Evolutionary conservation across 2,329 filamentous ascomycete species (phyloP).

Genomic region (Epichloe festucae): DNA sequence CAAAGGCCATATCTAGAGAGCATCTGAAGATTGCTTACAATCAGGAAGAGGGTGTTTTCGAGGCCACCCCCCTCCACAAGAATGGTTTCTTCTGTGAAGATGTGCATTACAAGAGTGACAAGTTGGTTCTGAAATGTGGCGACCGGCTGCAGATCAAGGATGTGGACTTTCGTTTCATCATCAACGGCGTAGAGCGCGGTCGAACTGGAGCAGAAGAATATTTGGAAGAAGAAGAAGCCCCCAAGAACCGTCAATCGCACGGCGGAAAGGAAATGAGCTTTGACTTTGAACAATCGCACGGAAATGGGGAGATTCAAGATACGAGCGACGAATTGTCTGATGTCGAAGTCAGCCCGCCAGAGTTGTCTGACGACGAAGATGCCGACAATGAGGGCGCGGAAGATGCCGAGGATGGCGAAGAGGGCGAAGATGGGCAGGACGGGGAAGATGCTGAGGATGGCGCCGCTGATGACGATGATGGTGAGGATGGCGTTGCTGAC

Average conservation of each 20-base stretch:
- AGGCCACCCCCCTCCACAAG: slow-evolving; percentile 45
- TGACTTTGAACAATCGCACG: slow-evolving; percentile 52
- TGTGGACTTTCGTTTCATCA: slow-evolving; percentile 53
- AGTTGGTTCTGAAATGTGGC: slow-evolving; percentile 48
- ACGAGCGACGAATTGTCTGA: slow-evolving; percentile 41
- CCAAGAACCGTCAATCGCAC: slow-evolving; percentile 36
- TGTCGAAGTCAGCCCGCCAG: slow-evolving; percentile 27
- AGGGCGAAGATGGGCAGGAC: slow-evolving; percentile 11
- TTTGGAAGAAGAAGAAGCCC: slow-evolving; percentile 37
- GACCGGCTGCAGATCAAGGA: slow-evolving; percentile 60
- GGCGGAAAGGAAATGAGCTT: slow-evolving; percentile 61
- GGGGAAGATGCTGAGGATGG: slow-evolving; percentile 1
- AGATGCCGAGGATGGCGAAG: slow-evolving; percentile 12
- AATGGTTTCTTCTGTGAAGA: slow-evolving; percentile 62
- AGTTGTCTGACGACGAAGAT: slow-evolving; percentile 27
- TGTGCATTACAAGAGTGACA: slow-evolving; percentile 39
- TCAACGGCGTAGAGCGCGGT: slow-evolving; percentile 49
- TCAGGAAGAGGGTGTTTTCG: slow-evolving; percentile 46
- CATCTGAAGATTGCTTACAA: slow-evolving; percentile 65
- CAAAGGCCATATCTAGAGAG: slow-evolving; percentile 60
- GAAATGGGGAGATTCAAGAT: slow-evolving; percentile 41
- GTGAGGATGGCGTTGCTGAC: slow-evolving; percentile 9
- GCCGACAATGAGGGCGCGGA: slow-evolving; percentile 16
- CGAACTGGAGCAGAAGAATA: slow-evolving; percentile 45
- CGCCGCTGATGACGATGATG: neutral